A percentile compares a stretch with the other conserved stretches of the same genome.
Evolutionary conservation across 2,329 filamentous ascomycete genomes (phyloP).

Genomic region (Clonostachys byssicola): DNA sequence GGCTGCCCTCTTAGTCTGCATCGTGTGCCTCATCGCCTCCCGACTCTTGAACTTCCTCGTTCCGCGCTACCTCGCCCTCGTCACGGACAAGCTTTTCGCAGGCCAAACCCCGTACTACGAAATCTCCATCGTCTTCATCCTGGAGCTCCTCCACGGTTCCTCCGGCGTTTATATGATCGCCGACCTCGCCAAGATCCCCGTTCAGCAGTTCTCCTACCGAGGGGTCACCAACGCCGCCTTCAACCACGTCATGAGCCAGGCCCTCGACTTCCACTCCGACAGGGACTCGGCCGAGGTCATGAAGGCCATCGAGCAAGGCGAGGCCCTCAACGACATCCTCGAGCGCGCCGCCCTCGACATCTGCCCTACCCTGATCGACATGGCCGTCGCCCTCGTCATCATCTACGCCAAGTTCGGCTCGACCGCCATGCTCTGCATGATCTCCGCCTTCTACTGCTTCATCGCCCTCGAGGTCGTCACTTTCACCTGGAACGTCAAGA

Average conservation of each 20-base stretch:
- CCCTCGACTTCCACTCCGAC: conserved; percentile 66
- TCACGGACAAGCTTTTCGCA: conserved; percentile 16
- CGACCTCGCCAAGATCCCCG: conserved; percentile 21
- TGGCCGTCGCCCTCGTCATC: conserved; percentile 55
- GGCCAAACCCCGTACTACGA: background rate
- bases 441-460: conserved; percentile 9
- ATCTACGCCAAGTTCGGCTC: conserved; percentile 59
- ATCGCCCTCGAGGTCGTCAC: conserved; percentile 20
- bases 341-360: conserved; percentile 57
- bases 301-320: conserved; percentile 60
- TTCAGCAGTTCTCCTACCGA: conserved; percentile 37
- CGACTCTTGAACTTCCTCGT: conserved; percentile 21
- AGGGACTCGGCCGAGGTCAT: conserved; percentile 62
- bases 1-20: conserved; percentile 13
- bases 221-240: conserved; percentile 58
- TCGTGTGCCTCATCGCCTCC: conserved; percentile 11
- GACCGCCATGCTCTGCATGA: conserved; percentile 43
- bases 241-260: conserved; percentile 63
- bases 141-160: conserved; percentile 2
- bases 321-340: conserved; percentile 53
- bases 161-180: conserved; percentile 8
- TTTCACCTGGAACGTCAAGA: conserved; percentile 26
- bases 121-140: background rate
- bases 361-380: conserved; percentile 57
- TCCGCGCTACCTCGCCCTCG: conserved; percentile 21